Conservation (phyloP, 768 basidiomycete genomes). For the Brasilioporus rufonigricans region DNA sequence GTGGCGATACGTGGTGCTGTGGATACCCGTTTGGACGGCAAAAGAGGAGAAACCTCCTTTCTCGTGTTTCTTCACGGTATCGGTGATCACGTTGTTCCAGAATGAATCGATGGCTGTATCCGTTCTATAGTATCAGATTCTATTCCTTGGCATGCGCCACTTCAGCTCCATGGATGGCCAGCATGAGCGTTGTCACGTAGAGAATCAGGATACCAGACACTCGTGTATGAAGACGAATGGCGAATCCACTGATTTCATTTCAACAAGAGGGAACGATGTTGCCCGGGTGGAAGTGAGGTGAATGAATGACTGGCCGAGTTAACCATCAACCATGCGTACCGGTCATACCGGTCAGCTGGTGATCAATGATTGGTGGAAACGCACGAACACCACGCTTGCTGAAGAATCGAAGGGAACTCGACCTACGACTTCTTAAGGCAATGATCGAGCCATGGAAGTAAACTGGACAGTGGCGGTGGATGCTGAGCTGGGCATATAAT, state of each 20-base stretch:
- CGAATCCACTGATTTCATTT: slow-evolving; percentile 9
- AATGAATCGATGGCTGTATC: neutral
- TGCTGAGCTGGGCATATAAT: neutral
- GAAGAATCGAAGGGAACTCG: neutral
- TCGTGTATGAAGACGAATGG: slow-evolving; percentile 1
- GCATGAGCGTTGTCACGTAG: neutral
- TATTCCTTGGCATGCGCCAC: slow-evolving; percentile 1
- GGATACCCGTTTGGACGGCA: neutral
- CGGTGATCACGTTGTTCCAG: neutral
- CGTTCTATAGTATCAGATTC: neutral
- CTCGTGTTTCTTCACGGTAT: neutral
- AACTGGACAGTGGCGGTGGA: neutral
- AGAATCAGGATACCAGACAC: slow-evolving; percentile 6
- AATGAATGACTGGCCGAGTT: neutral
- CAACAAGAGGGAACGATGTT: neutral
- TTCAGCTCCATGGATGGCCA: neutral
- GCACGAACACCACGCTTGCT: neutral
- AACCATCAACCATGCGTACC: neutral
- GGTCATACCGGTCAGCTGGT: slow-evolving; percentile 8
- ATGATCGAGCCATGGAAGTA: neutral
- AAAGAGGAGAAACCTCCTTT: slow-evolving; percentile 5
- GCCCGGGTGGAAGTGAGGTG: neutral
- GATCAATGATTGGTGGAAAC: slow-evolving; percentile 7
- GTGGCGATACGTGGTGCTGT: neutral
- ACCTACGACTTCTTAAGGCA: neutral